Conservation (phyloP, 441 rosid species). For the Croton laevigatus region DNA sequence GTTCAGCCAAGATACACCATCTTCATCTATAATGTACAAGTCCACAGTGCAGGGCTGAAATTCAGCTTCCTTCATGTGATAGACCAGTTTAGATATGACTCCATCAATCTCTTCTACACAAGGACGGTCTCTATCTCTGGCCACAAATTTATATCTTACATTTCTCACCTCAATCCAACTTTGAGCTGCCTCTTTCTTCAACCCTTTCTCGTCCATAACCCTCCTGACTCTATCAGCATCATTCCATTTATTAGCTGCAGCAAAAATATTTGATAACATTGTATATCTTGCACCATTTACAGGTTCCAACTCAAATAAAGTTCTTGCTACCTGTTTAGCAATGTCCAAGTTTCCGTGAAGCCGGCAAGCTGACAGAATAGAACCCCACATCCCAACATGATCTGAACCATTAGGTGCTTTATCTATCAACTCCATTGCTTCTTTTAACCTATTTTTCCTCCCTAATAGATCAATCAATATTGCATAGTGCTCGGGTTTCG, state of each 20-base stretch:
- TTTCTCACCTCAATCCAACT: conserved; percentile 49
- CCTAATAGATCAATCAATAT: conserved; percentile 40
- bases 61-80: conserved; percentile 37
- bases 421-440: conserved; percentile 36
- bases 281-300: conserved; percentile 37
- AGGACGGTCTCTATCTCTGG: conserved; percentile 31
- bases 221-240: conserved; percentile 32
- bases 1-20: neutral
- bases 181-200: conserved; percentile 35
- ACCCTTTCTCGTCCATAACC: conserved; percentile 31
- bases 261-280: conserved; percentile 38
- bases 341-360: conserved; percentile 31
- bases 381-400: conserved; percentile 44
- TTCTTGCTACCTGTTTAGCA: conserved; percentile 35
- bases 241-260: conserved; percentile 34
- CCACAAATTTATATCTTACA: conserved; percentile 34
- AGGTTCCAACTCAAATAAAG: conserved; percentile 36
- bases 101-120: conserved; percentile 24
- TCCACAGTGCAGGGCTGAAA: conserved; percentile 8
- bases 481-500: conserved; percentile 33
- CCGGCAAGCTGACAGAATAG: conserved; percentile 38
- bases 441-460: conserved; percentile 39
- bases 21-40: conserved; percentile 5
- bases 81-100: conserved; percentile 20
- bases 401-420: conserved; percentile 22